Evolutionary conservation across 805 yeast genomes (phyloP).

Genomic region (Cyberlindnera xylosilytica): DNA sequence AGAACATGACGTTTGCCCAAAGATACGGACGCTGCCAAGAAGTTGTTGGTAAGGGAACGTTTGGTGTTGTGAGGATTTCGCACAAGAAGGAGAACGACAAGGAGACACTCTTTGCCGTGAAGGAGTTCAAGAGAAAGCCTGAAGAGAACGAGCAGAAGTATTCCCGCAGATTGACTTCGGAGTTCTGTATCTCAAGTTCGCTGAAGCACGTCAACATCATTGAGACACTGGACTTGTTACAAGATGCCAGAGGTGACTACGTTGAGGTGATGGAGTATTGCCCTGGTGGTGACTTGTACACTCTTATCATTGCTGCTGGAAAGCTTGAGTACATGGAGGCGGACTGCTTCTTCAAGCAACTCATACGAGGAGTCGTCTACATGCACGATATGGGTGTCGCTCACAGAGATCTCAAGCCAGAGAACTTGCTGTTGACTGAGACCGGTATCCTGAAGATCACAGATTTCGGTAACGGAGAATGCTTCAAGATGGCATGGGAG

Average conservation of each 20-base stretch:
- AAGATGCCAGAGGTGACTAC: slow-evolving; percentile 79
- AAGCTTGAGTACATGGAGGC: slow-evolving; percentile 80
- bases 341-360: slow-evolving; percentile 85
- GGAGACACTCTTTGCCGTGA: slow-evolving; percentile 76
- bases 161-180: slow-evolving; percentile 71
- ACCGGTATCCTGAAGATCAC: slow-evolving; percentile 76
- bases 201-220: slow-evolving; percentile 77
- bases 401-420: slow-evolving; percentile 89
- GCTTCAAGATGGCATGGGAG: slow-evolving; percentile 86
- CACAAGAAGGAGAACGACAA: slow-evolving; percentile 56
- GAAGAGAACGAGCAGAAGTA: slow-evolving; percentile 65
- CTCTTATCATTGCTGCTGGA: slow-evolving; percentile 72
- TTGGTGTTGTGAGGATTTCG: slow-evolving; percentile 87
- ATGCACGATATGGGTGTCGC: slow-evolving; percentile 90
- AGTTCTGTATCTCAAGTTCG: slow-evolving; percentile 78
- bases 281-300: slow-evolving; percentile 76
- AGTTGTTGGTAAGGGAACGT: slow-evolving; percentile 89
- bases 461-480: slow-evolving; percentile 84
- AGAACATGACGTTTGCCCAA: slow-evolving; percentile 58
- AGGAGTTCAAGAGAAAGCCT: slow-evolving; percentile 67
- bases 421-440: slow-evolving; percentile 70
- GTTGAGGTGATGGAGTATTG: slow-evolving; percentile 87
- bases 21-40: slow-evolving; percentile 95
- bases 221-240: slow-evolving; percentile 68
- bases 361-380: slow-evolving; percentile 77